Percentiles rank a stretch among this genome's conserved stretches.
Evolutionary conservation across 345 rosid species (phyloP).

Genomic region (Cardamine occulta): DNA sequence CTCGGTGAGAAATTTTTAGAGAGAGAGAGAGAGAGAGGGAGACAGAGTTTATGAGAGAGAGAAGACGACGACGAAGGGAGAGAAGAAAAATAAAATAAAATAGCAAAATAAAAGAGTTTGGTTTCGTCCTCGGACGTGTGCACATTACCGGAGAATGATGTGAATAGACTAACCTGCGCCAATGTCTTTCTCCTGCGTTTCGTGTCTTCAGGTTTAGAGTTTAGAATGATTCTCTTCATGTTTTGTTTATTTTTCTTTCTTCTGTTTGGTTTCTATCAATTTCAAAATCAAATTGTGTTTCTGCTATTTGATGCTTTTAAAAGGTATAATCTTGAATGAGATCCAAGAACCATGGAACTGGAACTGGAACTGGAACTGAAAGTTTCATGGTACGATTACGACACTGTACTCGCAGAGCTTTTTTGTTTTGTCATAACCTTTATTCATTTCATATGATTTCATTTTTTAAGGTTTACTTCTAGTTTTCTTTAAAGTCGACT

Average conservation of each 20-base stretch:
- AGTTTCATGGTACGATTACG: slow-evolving; percentile 34
- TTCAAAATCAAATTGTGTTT: neutral
- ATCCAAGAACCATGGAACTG: slow-evolving; percentile 49
- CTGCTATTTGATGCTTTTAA: slow-evolving; percentile 11
- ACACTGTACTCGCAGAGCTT: slow-evolving; percentile 17
- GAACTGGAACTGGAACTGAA: slow-evolving; percentile 1
- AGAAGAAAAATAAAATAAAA: neutral
- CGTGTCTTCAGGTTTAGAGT: slow-evolving; percentile 31
- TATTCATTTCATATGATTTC: neutral
- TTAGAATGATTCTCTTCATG: neutral
- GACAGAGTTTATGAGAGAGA: slow-evolving; percentile 46
- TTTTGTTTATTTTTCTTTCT: neutral
- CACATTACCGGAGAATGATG: slow-evolving; percentile 33
- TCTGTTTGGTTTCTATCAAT: neutral
- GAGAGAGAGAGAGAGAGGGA: slow-evolving; percentile 50
- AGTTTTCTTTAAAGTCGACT: slow-evolving; percentile 15
- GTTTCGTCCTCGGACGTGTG: slow-evolving; percentile 42
- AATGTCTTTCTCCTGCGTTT: slow-evolving; percentile 20
- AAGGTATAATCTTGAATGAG: neutral
- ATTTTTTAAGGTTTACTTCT: slow-evolving; percentile 8
- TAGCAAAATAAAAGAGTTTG: slow-evolving; percentile 1
- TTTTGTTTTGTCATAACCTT: slow-evolving; percentile 23
- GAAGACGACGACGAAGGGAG: slow-evolving; percentile 36
- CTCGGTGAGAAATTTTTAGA: slow-evolving; percentile 31
- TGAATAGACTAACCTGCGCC: slow-evolving; percentile 43